A percentile compares a stretch with the other conserved stretches of the same genome.
These are phyloP conservation scores for Backusella parvicylindrica DNA, from an alignment of 192 early-diverging fungal species.

Conservation along the genomic window DNA sequence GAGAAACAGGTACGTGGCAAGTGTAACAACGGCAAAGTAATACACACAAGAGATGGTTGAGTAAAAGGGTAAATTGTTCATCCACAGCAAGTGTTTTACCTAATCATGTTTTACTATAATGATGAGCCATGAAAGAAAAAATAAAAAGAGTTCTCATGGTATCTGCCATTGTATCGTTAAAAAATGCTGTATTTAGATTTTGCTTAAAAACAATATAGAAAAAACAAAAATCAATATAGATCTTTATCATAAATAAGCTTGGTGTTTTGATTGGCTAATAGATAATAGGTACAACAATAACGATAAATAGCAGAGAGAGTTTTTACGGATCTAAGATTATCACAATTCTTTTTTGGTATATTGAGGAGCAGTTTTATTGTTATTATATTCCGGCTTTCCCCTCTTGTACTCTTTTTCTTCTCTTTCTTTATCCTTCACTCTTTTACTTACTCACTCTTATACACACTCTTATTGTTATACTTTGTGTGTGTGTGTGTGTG, in stretches of 20 bases:
- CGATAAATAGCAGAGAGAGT: not conserved
- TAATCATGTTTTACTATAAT: not conserved
- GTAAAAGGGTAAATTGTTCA: not conserved
- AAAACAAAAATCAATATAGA: not conserved
- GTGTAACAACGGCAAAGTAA: not conserved
- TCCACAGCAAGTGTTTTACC: not conserved
- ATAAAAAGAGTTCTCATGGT: not conserved
- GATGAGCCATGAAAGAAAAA: not conserved
- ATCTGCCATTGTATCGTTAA: not conserved
- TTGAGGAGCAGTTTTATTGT: not conserved
- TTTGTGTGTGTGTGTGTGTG: not conserved
- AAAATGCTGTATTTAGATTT: not conserved
- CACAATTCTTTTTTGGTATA: not conserved
- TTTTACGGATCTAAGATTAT: not conserved
- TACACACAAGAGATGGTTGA: no score
- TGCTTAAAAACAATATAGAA: not conserved
- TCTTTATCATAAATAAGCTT: not conserved
- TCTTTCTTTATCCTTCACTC: not conserved
- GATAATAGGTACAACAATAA: not conserved
- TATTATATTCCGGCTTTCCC: constrained; percentile 4
- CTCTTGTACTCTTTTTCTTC: not conserved
- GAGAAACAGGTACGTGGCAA: not conserved
- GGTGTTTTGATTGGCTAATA: not conserved
- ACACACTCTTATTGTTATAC: not conserved
- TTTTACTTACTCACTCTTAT: not conserved